A percentile compares a stretch with the other conserved stretches of the same genome.
phyloP scores from a whole-genome alignment of 2,329 filamentous ascomycete species.

The Zymoseptoria passerinii region DNA sequence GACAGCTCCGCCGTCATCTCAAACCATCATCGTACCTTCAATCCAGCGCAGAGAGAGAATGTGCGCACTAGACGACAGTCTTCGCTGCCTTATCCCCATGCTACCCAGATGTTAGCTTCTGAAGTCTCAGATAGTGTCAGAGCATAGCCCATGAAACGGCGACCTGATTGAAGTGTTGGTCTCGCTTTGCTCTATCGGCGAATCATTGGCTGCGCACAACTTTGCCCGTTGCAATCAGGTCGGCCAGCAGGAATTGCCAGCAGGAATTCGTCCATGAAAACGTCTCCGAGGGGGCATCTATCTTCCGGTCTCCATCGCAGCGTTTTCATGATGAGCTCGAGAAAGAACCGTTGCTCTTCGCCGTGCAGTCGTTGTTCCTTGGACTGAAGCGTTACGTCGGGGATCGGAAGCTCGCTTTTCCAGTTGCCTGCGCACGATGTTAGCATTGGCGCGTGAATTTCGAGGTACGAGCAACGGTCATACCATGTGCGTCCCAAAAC shows the following conservation, averaged over 20 bases:
- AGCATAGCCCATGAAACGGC: no score
- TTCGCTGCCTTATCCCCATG: no score
- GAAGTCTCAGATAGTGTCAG: no score
- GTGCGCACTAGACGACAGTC: no score
- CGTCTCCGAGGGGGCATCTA: slow-evolving; percentile 16
- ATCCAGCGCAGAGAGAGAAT: no score
- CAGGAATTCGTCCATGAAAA: slow-evolving; percentile 20
- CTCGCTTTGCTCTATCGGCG: no score
- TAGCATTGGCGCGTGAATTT: not conserved
- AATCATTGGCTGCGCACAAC: slow-evolving; percentile 4
- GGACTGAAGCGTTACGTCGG: slow-evolving; percentile 20
- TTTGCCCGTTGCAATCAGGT: slow-evolving; percentile 18
- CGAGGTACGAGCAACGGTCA: not conserved
- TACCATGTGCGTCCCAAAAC: not conserved
- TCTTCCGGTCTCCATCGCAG: slow-evolving; percentile 29
- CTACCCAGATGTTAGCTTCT: no score
- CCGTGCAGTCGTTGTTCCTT: slow-evolving; percentile 21
- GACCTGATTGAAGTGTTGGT: no score
- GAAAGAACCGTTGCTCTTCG: slow-evolving; percentile 26
- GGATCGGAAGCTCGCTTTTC: slow-evolving; percentile 24
- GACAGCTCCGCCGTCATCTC: no score
- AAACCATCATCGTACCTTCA: no score
- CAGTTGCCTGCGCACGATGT: slow-evolving; percentile 21
- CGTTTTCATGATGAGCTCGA: slow-evolving; percentile 31
- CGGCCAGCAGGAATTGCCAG: slow-evolving; percentile 21